These are phyloP conservation scores for Phialemoniopsis sp. DNA, from an alignment of 2,329 filamentous ascomycete species.

Conservation along the genomic window DNA sequence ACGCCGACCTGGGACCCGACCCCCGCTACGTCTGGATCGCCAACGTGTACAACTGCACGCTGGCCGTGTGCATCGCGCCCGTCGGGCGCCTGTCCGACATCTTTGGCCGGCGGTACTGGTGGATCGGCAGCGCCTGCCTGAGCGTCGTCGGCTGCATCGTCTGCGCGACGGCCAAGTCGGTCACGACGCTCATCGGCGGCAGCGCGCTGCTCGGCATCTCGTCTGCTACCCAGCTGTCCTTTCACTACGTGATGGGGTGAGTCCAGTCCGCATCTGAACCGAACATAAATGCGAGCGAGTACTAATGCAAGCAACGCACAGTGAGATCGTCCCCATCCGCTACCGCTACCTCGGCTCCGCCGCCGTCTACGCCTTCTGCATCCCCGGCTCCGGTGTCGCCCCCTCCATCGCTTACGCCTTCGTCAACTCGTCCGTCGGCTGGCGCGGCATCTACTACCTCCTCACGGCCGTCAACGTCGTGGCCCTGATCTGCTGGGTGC, in stretches of 20 bases:
- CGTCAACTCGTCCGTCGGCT: conserved; percentile 9
- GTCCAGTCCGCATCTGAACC: too few relatives aligned
- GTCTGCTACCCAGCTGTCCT: conserved; percentile 9
- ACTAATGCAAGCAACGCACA: too few relatives aligned
- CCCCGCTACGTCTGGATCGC: conserved; percentile 17
- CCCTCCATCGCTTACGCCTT: conserved; percentile 10
- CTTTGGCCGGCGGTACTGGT: conserved; percentile 10
- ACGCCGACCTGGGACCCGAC: conserved; percentile 1
- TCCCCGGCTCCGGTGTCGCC: conserved; percentile 9
- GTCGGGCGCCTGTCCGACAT: conserved; percentile 8
- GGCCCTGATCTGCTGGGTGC: conserved; percentile 7
- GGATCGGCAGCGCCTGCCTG: conserved; percentile 11
- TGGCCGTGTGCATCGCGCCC: conserved; percentile 8
- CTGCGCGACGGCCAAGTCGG: conserved; percentile 5
- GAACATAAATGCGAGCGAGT: too few relatives aligned
- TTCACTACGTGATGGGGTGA: conserved; percentile 11
- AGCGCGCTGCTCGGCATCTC: conserved; percentile 10
- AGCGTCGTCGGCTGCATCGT: conserved; percentile 9
- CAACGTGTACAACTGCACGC: conserved; percentile 21
- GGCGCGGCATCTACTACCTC: conserved; percentile 12
- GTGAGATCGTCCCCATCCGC: conserved; percentile 13
- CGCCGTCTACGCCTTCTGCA: conserved; percentile 7
- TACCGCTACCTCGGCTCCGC: conserved; percentile 10
- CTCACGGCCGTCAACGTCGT: conserved; percentile 10
- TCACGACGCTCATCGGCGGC: conserved; percentile 9